Conservation (phyloP, 106 monocot genomes). For the Gastrodia elata region DNA sequence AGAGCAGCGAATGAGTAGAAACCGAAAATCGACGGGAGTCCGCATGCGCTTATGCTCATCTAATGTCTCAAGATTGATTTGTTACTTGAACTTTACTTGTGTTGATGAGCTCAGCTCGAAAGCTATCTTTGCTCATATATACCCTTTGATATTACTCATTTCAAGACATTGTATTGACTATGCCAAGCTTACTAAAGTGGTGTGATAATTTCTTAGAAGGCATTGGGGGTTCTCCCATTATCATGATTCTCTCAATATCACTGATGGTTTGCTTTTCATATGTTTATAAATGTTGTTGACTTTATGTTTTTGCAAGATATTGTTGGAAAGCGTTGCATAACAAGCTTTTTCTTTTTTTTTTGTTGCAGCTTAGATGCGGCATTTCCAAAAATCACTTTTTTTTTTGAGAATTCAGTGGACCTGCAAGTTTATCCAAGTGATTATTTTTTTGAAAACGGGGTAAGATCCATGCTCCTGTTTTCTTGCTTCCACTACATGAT, state of each 20-base stretch:
- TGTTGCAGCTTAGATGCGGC: conserved; percentile 50
- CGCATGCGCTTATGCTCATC: no score
- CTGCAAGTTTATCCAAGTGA: conserved; percentile 52
- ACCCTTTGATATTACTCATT: no score
- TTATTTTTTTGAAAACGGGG: conserved; percentile 45
- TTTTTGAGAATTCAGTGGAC: conserved; percentile 38
- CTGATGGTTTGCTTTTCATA: background rate
- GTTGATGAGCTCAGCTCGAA: no score
- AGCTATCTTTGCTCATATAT: no score
- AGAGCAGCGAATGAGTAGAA: no score
- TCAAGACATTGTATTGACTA: no score
- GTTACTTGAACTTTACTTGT: no score
- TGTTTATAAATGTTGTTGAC: background rate
- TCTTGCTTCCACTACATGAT: background rate
- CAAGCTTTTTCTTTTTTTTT: conserved; percentile 9
- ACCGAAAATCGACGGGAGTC: no score
- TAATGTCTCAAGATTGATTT: no score
- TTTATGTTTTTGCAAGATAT: background rate
- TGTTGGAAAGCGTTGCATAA: background rate
- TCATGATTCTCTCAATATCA: background rate
- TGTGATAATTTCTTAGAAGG: no score
- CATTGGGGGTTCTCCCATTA: no score
- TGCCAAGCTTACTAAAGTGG: no score
- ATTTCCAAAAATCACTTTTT: conserved; percentile 48
- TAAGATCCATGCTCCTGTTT: conserved; percentile 12